Evolutionary conservation across 2,329 filamentous ascomycete genomes (phyloP).

Genomic region (Sporothrix pseudoabietina): DNA sequence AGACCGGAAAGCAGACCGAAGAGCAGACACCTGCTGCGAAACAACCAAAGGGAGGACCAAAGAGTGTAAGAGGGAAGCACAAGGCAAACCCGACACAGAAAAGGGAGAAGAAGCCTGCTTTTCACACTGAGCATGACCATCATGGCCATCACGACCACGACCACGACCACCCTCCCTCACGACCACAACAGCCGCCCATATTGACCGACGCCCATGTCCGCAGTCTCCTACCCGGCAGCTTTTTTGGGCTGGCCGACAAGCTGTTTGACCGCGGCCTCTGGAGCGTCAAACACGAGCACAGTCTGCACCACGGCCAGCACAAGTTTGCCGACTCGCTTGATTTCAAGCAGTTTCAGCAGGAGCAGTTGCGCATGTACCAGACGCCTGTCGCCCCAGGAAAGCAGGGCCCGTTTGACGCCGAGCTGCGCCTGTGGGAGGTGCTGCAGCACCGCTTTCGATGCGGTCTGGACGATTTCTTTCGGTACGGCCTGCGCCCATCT

Average conservation of each 20-base stretch:
- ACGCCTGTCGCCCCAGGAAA: neutral
- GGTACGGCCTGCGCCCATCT: slow-evolving; percentile 33
- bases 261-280: slow-evolving; percentile 31
- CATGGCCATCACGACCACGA: neutral
- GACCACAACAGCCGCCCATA: neutral
- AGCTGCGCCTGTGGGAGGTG: slow-evolving; percentile 32
- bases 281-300: slow-evolving; percentile 26
- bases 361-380: slow-evolving; percentile 10
- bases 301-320: slow-evolving; percentile 9
- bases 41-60: neutral
- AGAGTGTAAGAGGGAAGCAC: neutral
- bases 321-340: slow-evolving; percentile 9
- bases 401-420: neutral
- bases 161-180: neutral
- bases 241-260: slow-evolving; percentile 30
- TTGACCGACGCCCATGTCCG: slow-evolving; percentile 25
- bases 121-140: neutral
- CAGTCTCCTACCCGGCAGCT: slow-evolving; percentile 28
- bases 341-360: slow-evolving; percentile 12
- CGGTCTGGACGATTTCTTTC: slow-evolving; percentile 33
- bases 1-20: no score
- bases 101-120: neutral
- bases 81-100: no score
- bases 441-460: slow-evolving; percentile 33
- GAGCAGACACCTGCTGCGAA: neutral